These are phyloP conservation scores for Chrysochromulina parva DNA, from an alignment of 78 protist genomes.

Conservation along the genomic window DNA sequence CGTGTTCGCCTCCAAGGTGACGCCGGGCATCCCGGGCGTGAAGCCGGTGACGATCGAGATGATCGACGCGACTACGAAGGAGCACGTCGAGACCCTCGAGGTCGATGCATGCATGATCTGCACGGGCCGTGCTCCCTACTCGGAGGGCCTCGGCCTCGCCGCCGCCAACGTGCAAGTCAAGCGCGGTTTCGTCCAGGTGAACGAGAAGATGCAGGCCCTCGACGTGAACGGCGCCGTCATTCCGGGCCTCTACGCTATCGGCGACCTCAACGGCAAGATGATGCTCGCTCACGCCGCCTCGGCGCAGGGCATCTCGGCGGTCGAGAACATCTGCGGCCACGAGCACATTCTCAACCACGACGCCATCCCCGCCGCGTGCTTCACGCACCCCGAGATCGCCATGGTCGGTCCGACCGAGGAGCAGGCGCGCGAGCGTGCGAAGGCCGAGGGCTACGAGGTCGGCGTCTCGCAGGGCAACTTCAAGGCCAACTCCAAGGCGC, in stretches of 20 bases:
- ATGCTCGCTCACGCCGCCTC: conserved; percentile 59
- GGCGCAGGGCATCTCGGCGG: conserved; percentile 52
- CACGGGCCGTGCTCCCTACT: conserved; percentile 34
- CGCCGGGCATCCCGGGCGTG: conserved; percentile 35
- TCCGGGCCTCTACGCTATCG: conserved; percentile 23
- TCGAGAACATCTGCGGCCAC: conserved; percentile 46
- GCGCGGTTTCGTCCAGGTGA: conserved; percentile 45
- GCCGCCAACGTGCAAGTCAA: neutral
- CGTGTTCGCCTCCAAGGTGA: conserved; percentile 46
- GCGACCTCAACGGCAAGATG: conserved; percentile 54
- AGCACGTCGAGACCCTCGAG: conserved; percentile 20
- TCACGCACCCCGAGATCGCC: conserved; percentile 58
- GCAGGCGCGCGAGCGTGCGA: neutral
- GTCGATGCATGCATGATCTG: conserved; percentile 39
- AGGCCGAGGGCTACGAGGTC: conserved; percentile 1
- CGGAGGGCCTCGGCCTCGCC: conserved; percentile 38
- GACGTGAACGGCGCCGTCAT: conserved; percentile 1
- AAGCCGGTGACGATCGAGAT: conserved; percentile 29
- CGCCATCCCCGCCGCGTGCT: conserved; percentile 55
- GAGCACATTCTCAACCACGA: conserved; percentile 35
- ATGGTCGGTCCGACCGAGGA: conserved; percentile 39
- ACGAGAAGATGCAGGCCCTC: conserved; percentile 38
- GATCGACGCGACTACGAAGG: conserved; percentile 46
- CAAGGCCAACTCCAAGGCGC: conserved; percentile 43
- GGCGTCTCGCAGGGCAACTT: conserved; percentile 21